Base-by-base conservation (phyloP, 2,329 filamentous ascomycete species). In the Moelleriella libera region DNA sequence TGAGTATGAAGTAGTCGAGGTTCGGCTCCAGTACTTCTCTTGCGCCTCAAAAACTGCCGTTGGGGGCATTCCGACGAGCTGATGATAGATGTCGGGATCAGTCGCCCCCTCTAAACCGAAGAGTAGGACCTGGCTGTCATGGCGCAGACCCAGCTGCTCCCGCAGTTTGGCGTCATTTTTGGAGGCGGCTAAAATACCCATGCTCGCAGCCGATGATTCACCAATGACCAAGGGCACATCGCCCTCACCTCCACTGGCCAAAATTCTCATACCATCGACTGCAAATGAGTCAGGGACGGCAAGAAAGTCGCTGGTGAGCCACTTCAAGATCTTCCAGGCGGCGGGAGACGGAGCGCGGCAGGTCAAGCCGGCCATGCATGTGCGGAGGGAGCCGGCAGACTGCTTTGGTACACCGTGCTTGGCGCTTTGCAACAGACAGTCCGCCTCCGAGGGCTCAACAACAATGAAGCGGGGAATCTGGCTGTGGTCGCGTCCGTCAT, bases 231-330 rank as follows among this genome's bases (percentile, higher is more conserved):
- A 28, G 7, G 52, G 50, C 5, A 52, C 29, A 29, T 53, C 51
- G 5, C 45, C 47, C 11, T 21, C 45, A 8, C 6, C 32, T 3
- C 47, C 50, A 8, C 2, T 44, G 30, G 50, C 52, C n/a, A 53
- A 32, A 4, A 30, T 48, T n/a, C 47, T 52, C 52, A 53, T 53
- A 8, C 52, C 50, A 4, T 43, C 12, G 4, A 52, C 41, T 5
- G 52, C 52, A 8, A 46, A 40, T 1, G 30, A 41, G 39, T 53
- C 52, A 5, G 50, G 47, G 4, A 53, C 50, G 0, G 52, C 41
- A 9, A 53, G 6, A 30, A 53, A 53, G 42, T 53, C 52, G 14
- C 52, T 53, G 3, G 52, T 28, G 5, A 53, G 47, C 52, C 52
- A 53, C 5, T 37, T 10, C 21, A 53, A 32, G 5, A 53, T 32